Base-by-base conservation (phyloP, 1,284 basidiomycete species). In the Tilletia walkeri region DNA sequence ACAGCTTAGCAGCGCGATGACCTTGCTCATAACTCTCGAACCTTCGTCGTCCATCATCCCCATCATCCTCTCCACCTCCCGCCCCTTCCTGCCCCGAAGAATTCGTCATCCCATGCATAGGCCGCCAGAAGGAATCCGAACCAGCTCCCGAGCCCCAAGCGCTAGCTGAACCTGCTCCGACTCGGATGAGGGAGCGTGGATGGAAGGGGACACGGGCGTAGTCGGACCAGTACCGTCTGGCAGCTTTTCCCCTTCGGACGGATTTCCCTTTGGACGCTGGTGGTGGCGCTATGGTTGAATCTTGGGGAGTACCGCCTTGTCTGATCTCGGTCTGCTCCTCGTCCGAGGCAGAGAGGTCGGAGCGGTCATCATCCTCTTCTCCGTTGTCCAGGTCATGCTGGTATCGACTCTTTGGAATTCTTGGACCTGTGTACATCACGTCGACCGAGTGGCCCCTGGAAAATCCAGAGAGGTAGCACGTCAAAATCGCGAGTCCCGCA, bases 141-240 rank as follows among this genome's bases (percentile, higher is more conserved):
- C 59, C 38, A 4, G 34, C 34, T 10, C 34, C 38, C 4, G 36
- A 12, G 59, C 59, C 36, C 59, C 59, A 63, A 7, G 59, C 67
- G 70, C 74, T 75, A 67, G 54, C 72, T 12, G 76, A 77, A 24
- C 76, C 76, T 14, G 70, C 75, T 14, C 74, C 73, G 30, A 81
- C 75, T 2, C 70, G 70, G 20, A 81, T 72, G 36, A 79, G 75
- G 34, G 79, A 79, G 56, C 72, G 75, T 3, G 79, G 68, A 63
- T 81, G 80, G 69, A 73, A 76, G 65, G 65, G 75, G 20, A 74
- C 73, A 2, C 75, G 73, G 54, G 76, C 72, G 65, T 75, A 78
- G 70, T 81, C 79, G 4, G 80, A 80, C 80, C 80, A 81, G 75
- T 76, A 81, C 14, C 72, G 71, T 49, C 24, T 34, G 36, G 34